Evolutionary conservation across 2,329 filamentous ascomycete species (phyloP).

Genomic region (Phyllosticta citriasiana): DNA sequence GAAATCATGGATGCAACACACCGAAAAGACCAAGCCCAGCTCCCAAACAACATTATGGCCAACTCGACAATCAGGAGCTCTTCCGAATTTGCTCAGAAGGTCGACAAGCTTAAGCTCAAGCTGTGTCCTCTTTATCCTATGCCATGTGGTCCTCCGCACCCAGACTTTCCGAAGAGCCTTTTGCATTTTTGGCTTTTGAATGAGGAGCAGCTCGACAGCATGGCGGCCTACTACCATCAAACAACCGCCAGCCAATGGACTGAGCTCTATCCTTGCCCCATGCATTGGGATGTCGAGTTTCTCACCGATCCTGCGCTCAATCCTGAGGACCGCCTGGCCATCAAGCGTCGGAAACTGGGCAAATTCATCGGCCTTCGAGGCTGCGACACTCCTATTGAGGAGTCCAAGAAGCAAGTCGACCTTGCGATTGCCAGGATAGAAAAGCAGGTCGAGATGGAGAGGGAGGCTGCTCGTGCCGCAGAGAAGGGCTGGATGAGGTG

Average conservation of each 20-base stretch:
- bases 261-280: slow-evolving; percentile 55
- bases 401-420: slow-evolving; percentile 24
- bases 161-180: slow-evolving; percentile 54
- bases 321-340: slow-evolving; percentile 30
- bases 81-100: slow-evolving; percentile 49
- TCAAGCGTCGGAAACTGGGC: slow-evolving; percentile 62
- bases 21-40: neutral
- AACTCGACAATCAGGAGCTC: neutral
- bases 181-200: slow-evolving; percentile 67
- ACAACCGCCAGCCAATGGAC: slow-evolving; percentile 47
- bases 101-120: slow-evolving; percentile 54
- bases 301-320: slow-evolving; percentile 24
- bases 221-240: slow-evolving; percentile 68
- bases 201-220: slow-evolving; percentile 56
- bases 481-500: slow-evolving; percentile 1
- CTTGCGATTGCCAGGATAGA: neutral
- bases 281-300: slow-evolving; percentile 47
- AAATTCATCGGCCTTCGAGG: slow-evolving; percentile 63
- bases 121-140: slow-evolving; percentile 54
- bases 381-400: slow-evolving; percentile 43
- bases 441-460: neutral
- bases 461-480: neutral
- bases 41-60: neutral
- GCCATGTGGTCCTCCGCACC: slow-evolving; percentile 50
- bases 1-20: neutral